A percentile compares a stretch with the other conserved stretches of the same genome.
Conservation (phyloP, 768 basidiomycete genomes). For the Tulasnella sp. region DNA sequence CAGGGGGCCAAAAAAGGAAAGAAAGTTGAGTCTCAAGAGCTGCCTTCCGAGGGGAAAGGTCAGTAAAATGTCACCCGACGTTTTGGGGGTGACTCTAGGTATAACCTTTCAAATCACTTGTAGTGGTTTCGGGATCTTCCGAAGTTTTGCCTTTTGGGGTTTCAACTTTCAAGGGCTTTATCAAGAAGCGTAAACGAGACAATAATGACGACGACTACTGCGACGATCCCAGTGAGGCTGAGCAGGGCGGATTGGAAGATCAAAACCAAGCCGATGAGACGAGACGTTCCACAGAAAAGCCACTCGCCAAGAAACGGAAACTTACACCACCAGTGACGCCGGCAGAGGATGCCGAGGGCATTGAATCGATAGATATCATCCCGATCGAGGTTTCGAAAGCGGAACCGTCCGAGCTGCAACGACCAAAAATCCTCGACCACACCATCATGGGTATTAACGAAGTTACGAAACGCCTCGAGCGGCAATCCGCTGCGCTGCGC, state of each 20-base stretch:
- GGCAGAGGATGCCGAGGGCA: neutral
- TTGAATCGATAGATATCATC: neutral
- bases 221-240: neutral
- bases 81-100: too few species aligned
- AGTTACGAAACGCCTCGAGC: slow-evolving; percentile 64
- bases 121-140: too few species aligned
- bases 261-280: neutral
- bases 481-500: slow-evolving; percentile 27
- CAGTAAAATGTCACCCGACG: too few species aligned
- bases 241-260: too few species aligned
- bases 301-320: neutral
- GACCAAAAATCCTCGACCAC: slow-evolving; percentile 38
- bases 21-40: too few species aligned
- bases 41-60: too few species aligned
- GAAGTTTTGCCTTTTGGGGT: too few species aligned
- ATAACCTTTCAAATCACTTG: too few species aligned
- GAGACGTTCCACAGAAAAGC: neutral
- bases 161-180: neutral
- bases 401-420: slow-evolving; percentile 8
- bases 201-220: neutral
- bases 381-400: neutral
- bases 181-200: neutral
- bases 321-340: neutral
- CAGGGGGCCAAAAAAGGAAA: too few species aligned
- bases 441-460: slow-evolving; percentile 63